phyloP scores from a whole-genome alignment of 1,139 yeast species.

The Magnusiomyces starmeri region DNA sequence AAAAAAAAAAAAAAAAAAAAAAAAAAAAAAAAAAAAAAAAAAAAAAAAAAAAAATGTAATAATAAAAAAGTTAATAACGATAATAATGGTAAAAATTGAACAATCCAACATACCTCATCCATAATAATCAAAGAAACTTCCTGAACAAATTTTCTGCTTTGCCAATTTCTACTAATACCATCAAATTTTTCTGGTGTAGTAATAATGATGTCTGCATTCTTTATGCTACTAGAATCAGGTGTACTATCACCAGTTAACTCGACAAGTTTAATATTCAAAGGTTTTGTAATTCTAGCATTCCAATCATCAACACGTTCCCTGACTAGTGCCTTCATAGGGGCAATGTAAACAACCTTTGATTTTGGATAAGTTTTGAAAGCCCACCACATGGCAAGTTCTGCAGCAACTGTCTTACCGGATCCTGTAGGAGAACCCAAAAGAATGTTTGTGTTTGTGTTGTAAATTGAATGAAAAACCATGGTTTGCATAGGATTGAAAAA shows the following conservation, averaged over 20 bases:
- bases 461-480: slow-evolving; percentile 86
- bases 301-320: slow-evolving; percentile 96
- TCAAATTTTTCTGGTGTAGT: slow-evolving; percentile 98
- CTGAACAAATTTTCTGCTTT: slow-evolving; percentile 86
- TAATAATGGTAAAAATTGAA: too few relatives aligned
- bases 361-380: slow-evolving; percentile 77
- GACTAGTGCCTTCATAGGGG: slow-evolving; percentile 98
- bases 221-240: slow-evolving; percentile 82
- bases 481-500: slow-evolving; percentile 99
- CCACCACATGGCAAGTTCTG: slow-evolving; percentile 95
- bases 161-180: slow-evolving; percentile 98
- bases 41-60: neutral
- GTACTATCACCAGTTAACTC: slow-evolving; percentile 96
- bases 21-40: neutral
- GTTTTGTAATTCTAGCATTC: slow-evolving; percentile 58
- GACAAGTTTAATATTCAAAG: slow-evolving; percentile 50
- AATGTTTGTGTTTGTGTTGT: slow-evolving; percentile 69
- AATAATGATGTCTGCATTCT: slow-evolving; percentile 83
- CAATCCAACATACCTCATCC: slow-evolving; percentile 61
- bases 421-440: slow-evolving; percentile 98
- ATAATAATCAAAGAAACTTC: slow-evolving; percentile 84
- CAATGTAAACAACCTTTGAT: slow-evolving; percentile 86
- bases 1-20: neutral
- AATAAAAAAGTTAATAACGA: too few relatives aligned
- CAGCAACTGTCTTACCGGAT: slow-evolving; percentile 95